Evolutionary conservation across 306 rosid genomes (phyloP), one percentile per base, ranked within the genome.

Genomic region (Medicago lupulina): DNA sequence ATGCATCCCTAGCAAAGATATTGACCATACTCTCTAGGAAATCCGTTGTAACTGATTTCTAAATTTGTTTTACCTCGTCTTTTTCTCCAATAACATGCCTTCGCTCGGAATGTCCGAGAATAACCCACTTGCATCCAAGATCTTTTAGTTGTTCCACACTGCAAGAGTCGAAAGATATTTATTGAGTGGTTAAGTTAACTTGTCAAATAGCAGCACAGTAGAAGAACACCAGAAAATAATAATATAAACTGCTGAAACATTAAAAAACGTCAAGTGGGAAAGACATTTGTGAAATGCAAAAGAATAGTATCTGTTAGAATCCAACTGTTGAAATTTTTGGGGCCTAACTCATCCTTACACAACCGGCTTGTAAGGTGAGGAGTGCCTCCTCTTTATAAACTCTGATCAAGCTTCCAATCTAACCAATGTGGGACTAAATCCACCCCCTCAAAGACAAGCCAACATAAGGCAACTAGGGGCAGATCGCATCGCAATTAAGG

Each of bases 71-170:
- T 83, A 96, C 99, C 98, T 92, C 91, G 70, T 96, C 88, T 46
- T 89, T 90, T 90, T 96, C 99, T 82, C 99, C 99, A 71, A 96
- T 88, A 46, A 96, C 18, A 80, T 96, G 99, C 72, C 99, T 90
- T 62, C 99, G 86, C 77, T 96, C 99, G 34, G 99, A 96, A 82
- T 96, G 99, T 72, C 99, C 99, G 58, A 96, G 99, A 83, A 96
- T 87, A 79, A 96, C 97, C 99, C 99, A 96, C 85, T 88, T 90
- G 91, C 79, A 49, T 54, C 99, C 99, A 55, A 84, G 75, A 85
- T 96, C 99, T 80, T 90, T 96, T 76, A 96, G 77, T 85, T 96
- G 99, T 77, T 96, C 99, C 76, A 85, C 99, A 44, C 99, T 96
- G 73, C 78, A 83, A 74, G 64, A 67, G 34, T 41, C 25, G 67